Conservation (phyloP, 192 early-diverging fungal species). For the Phlyctochytrium planicorne region DNA sequence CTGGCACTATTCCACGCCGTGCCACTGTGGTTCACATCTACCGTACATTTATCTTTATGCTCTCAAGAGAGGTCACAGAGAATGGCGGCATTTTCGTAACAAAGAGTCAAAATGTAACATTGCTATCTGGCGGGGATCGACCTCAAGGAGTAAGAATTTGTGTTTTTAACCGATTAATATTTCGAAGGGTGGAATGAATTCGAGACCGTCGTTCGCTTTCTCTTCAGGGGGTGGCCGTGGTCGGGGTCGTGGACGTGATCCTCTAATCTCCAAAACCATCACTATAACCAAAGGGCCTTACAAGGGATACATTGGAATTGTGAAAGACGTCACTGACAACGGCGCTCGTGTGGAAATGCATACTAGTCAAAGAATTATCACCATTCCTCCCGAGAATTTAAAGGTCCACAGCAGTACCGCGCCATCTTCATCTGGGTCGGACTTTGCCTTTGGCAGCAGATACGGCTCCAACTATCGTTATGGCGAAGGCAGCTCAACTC, state of each 20-base stretch:
- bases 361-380: constrained; percentile 79
- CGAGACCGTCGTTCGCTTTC: background rate
- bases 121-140: constrained; percentile 15
- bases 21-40: constrained; percentile 83
- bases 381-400: constrained; percentile 77
- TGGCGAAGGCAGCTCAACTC: constrained; percentile 39
- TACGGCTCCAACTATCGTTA: constrained; percentile 4
- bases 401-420: constrained; percentile 49
- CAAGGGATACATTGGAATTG: constrained; percentile 97
- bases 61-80: constrained; percentile 69
- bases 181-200: background rate
- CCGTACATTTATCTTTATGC: constrained; percentile 77
- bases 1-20: constrained; percentile 34
- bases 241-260: constrained; percentile 47
- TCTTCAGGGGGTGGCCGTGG: constrained; percentile 28
- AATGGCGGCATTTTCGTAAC: constrained; percentile 77
- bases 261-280: constrained; percentile 73
- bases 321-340: constrained; percentile 77
- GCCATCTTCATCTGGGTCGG: constrained; percentile 14
- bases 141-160: constrained; percentile 16
- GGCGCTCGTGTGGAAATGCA: constrained; percentile 88
- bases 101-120: constrained; percentile 57
- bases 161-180: background rate
- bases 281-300: constrained; percentile 82
- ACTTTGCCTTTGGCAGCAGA: constrained; percentile 14